phyloP scores from a whole-genome alignment of 1,284 basidiomycete species.

The Cutaneotrichosporon mucoides region DNA sequence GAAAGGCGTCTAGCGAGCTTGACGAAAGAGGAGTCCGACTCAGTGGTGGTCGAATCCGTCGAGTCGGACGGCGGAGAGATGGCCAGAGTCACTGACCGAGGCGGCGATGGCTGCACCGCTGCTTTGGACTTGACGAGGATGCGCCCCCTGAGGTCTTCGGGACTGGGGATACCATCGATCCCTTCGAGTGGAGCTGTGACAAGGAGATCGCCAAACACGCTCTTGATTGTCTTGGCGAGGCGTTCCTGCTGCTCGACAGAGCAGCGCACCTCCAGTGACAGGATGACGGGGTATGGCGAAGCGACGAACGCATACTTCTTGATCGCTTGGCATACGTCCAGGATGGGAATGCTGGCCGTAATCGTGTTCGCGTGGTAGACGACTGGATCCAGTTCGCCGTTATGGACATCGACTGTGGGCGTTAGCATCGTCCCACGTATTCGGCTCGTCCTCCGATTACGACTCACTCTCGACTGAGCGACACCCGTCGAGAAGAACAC shows the following conservation, averaged over 20 bases:
- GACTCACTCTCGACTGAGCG: conserved; percentile 82
- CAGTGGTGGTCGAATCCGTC: conserved; percentile 37
- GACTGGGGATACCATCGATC: conserved; percentile 67
- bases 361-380: conserved; percentile 91
- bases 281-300: conserved; percentile 89
- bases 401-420: conserved; percentile 80
- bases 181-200: conserved; percentile 58
- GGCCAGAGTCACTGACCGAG: background rate
- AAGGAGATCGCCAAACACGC: conserved; percentile 72
- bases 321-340: conserved; percentile 82
- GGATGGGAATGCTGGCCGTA: conserved; percentile 77
- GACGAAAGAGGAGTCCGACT: conserved; percentile 41
- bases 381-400: conserved; percentile 76
- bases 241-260: conserved; percentile 74
- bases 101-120: background rate
- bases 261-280: conserved; percentile 93
- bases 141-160: conserved; percentile 73
- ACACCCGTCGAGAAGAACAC: conserved; percentile 84
- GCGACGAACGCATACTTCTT: conserved; percentile 88
- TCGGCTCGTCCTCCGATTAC: background rate
- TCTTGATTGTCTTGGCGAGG: conserved; percentile 71
- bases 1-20: conserved; percentile 34
- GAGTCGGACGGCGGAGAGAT: conserved; percentile 7
- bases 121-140: conserved; percentile 73
- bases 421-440: background rate